Evolutionary conservation across 2,329 filamentous ascomycete genomes (phyloP).

Genomic region (Aspergillus carbonarius): DNA sequence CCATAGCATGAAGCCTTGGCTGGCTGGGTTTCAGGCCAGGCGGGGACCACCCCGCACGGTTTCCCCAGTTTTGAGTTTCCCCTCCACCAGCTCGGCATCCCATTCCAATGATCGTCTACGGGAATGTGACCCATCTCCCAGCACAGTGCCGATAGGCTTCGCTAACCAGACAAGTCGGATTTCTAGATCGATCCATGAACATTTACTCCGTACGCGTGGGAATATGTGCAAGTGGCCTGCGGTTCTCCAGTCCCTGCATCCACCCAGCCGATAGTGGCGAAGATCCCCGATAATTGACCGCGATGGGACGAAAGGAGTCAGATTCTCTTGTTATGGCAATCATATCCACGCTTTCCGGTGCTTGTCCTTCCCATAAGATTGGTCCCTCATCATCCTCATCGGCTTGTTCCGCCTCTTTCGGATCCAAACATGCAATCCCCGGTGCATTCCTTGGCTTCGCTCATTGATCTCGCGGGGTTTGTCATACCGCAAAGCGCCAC

Average conservation of each 20-base stretch:
- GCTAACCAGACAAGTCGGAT: neutral
- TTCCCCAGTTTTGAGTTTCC: no score
- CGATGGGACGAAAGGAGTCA: constrained; percentile 5
- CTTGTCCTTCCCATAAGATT: neutral
- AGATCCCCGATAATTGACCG: constrained; percentile 22
- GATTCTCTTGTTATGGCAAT: neutral
- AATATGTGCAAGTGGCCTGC: constrained; percentile 1
- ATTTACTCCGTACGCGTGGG: constrained; percentile 5
- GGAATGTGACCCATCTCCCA: neutral
- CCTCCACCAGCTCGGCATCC: neutral
- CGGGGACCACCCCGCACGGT: no score
- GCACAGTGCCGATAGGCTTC: neutral
- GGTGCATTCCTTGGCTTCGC: neutral
- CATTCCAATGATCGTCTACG: neutral
- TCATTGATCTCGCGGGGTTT: constrained; percentile 6
- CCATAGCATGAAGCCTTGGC: no score
- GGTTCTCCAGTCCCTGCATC: neutral
- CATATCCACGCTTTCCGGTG: neutral
- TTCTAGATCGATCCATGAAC: neutral
- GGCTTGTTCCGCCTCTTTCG: neutral
- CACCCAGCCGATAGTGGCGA: constrained; percentile 9
- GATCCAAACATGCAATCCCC: neutral
- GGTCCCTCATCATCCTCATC: neutral
- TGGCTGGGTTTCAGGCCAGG: no score
- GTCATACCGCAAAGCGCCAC: constrained; percentile 6